These are phyloP conservation scores for Cucumis sativus DNA, from an alignment of 306 rosid genomes.

Conservation along the genomic window Cucumber_9930_V3 NC_026661.2:10089501-10090000, in stretches of 20 bases:
- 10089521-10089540: neutral
- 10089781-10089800: constrained; percentile 99
- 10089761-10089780: constrained; percentile 94
- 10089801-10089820: constrained; percentile 82
- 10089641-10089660: neutral
- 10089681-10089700: neutral
- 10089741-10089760: constrained; percentile 69
- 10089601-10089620: neutral
- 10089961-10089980: neutral
- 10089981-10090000: too few species aligned
- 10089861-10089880: neutral
- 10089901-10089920: neutral
- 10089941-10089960: neutral
- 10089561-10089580: neutral
- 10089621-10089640: neutral
- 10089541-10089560: neutral
- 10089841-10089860: neutral
- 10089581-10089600: neutral
- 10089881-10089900: neutral
- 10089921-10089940: neutral
- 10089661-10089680: neutral
- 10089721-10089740: constrained; percentile 92
- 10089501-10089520: neutral
- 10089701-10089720: constrained; percentile 28
- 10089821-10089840: constrained; percentile 51